A percentile compares a stretch with the other conserved stretches of the same genome.
Conservation (phyloP, 352 stramenopile genomes). For the Phytophthora ramorum region DNA sequence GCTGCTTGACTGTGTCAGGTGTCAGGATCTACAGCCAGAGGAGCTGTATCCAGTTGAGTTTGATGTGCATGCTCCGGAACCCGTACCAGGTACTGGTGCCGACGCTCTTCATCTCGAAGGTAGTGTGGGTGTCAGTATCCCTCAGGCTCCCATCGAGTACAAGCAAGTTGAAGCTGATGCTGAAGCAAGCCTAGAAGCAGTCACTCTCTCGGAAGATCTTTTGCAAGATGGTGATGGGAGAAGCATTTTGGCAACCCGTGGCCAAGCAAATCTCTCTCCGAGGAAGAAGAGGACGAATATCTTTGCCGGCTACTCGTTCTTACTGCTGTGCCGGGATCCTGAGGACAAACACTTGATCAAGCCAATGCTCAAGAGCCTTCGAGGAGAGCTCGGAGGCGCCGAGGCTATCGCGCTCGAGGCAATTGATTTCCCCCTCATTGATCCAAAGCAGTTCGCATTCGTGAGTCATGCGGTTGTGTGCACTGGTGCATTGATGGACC, state of each 20-base stretch:
- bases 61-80: slow-evolving; percentile 33
- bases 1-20: slow-evolving; percentile 71
- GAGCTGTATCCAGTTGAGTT: slow-evolving; percentile 73
- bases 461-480: slow-evolving; percentile 74
- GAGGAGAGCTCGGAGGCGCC: slow-evolving; percentile 33
- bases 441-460: slow-evolving; percentile 64
- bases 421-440: slow-evolving; percentile 57
- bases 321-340: slow-evolving; percentile 62
- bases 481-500: slow-evolving; percentile 51
- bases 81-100: not conserved
- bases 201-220: slow-evolving; percentile 27
- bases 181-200: slow-evolving; percentile 4
- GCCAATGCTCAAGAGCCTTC: slow-evolving; percentile 48
- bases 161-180: slow-evolving; percentile 4
- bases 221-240: slow-evolving; percentile 19
- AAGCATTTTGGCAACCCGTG: slow-evolving; percentile 15
- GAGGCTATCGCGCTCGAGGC: slow-evolving; percentile 56
- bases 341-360: slow-evolving; percentile 51
- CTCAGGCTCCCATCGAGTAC: slow-evolving; percentile 1
- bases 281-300: slow-evolving; percentile 24
- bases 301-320: slow-evolving; percentile 61
- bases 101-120: not conserved
- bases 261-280: not conserved
- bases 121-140: not conserved
- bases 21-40: slow-evolving; percentile 57